Base-by-base conservation (phyloP, 148 eudicot genomes). In the Cornus controversa region DNA sequence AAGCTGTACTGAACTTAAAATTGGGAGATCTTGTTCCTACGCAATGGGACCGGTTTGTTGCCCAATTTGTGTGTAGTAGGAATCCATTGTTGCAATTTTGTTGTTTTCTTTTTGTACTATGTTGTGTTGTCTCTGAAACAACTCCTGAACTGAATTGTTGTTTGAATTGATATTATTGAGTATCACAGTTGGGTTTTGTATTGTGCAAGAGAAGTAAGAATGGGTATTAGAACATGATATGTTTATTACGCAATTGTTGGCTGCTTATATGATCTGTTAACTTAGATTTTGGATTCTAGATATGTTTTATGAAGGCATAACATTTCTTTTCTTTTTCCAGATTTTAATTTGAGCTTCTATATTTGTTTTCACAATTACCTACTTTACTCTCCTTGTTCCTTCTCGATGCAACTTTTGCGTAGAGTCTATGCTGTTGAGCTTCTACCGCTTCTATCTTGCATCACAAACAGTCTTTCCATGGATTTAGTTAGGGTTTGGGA, bases 51-150 rank as follows among this genome's bases (percentile, higher is more conserved):
- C 26, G 50, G 16, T 4, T 0, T 34, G 22, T 67, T 22, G 2
- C 79, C 73, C 68, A 36, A 26, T 73, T 80, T 69, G 68, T 27
- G 27, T 65, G 69, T 57, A 26, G 23, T 20, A 25, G 71, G 22
- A 22, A 5, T 45, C 36, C 25, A n/a, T n/a, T 45, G 25, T 66
- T 37, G 25, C 36, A 79, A 37, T 79, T 79, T 79, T 79, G 77
- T 73, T 79, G 66, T 67, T 79, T 79, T 23, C 45, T 66, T 64
- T 67, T 58, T 78, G 75, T 70, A 29, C 63, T 78, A 75, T 70
- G 29, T 63, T 82, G 69, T 78, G 70, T 0, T 60, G 76, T 79
- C 54, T 65, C 23, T 65, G 53, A 70, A 74, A 73, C 24, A 78
- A 54, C 85, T 50, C 34, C 34, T 31, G 34, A 31, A 31, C 37